Conservation (phyloP, 2,329 filamentous ascomycete genomes). For the Diaporthe citriasiana region DNA sequence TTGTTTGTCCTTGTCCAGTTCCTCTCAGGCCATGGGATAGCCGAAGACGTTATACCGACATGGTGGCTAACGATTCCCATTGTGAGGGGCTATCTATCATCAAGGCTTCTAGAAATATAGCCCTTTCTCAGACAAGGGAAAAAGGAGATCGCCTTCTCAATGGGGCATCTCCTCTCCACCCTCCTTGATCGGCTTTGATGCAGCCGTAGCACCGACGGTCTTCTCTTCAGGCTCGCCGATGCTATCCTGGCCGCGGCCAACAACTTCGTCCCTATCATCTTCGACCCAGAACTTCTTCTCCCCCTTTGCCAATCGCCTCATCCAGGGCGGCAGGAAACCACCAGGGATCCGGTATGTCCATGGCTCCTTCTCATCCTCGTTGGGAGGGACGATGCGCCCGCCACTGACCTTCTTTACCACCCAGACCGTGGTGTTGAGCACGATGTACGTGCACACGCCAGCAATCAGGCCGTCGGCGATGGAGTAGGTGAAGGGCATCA, state of each 20-base stretch:
- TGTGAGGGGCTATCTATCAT: neutral
- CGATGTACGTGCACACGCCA: conserved; percentile 81
- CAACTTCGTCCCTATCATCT: conserved; percentile 46
- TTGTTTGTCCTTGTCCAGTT: neutral
- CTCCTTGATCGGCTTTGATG: conserved; percentile 24
- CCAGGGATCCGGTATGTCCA: conserved; percentile 86
- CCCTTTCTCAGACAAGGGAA: neutral
- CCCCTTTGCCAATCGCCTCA: conserved; percentile 72
- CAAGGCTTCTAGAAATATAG: neutral
- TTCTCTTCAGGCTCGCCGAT: conserved; percentile 30
- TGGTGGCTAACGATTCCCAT: neutral
- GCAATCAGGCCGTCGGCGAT: conserved; percentile 90
- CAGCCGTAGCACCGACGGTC: conserved; percentile 24
- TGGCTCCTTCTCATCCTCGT: conserved; percentile 81
- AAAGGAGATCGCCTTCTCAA: neutral
- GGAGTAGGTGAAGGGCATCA: conserved; percentile 93
- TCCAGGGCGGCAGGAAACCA: conserved; percentile 82
- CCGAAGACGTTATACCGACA: neutral
- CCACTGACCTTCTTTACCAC: conserved; percentile 75
- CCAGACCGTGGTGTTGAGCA: conserved; percentile 81
- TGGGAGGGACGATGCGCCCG: conserved; percentile 79
- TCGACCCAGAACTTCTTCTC: conserved; percentile 81
- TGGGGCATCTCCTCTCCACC: conserved; percentile 12
- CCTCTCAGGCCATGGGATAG: neutral
- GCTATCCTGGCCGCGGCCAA: conserved; percentile 29